phyloP scores from a whole-genome alignment of 805 yeast species.

The Kazachstania kunashirensis region DNA sequence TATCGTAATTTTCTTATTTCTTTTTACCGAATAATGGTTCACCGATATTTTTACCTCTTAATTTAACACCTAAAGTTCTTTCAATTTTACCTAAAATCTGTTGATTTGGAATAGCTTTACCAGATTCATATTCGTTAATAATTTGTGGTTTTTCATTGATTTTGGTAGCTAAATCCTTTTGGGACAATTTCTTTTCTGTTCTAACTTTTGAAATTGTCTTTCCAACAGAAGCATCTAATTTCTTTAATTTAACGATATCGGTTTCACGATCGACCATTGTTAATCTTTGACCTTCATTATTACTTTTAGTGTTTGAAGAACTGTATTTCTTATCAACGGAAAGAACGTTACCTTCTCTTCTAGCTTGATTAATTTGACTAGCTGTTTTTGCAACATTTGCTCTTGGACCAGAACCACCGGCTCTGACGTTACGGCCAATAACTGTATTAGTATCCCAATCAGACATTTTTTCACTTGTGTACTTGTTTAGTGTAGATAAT shows the following conservation, averaged over 20 bases:
- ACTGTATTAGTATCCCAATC: constrained; percentile 92
- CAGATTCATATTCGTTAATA: constrained; percentile 93
- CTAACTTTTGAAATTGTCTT: constrained; percentile 78
- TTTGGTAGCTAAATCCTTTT: constrained; percentile 92
- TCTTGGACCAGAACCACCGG: constrained; percentile 83
- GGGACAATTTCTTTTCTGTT: constrained; percentile 79
- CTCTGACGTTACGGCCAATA: constrained; percentile 81
- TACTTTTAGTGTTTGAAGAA: constrained; percentile 48
- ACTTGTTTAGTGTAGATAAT: background rate
- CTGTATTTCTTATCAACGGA: constrained; percentile 91
- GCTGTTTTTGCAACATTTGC: constrained; percentile 71
- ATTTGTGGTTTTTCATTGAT: constrained; percentile 93
- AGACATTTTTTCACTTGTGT: constrained; percentile 31
- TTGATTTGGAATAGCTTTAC: constrained; percentile 93
- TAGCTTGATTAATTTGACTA: constrained; percentile 81
- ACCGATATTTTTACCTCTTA: constrained; percentile 94
- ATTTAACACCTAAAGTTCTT: constrained; percentile 86
- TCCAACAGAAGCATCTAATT: constrained; percentile 76
- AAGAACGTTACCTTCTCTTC: constrained; percentile 82
- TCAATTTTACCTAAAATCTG: constrained; percentile 87
- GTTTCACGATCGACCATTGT: constrained; percentile 89
- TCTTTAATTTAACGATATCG: constrained; percentile 87
- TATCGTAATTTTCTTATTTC: too few relatives aligned
- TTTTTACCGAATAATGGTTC: constrained; percentile 54
- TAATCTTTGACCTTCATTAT: constrained; percentile 89